A percentile compares a stretch with the other conserved stretches of the same genome.
Conservation (phyloP, 345 rosid genomes). For the Barbarea vulgaris region DNA sequence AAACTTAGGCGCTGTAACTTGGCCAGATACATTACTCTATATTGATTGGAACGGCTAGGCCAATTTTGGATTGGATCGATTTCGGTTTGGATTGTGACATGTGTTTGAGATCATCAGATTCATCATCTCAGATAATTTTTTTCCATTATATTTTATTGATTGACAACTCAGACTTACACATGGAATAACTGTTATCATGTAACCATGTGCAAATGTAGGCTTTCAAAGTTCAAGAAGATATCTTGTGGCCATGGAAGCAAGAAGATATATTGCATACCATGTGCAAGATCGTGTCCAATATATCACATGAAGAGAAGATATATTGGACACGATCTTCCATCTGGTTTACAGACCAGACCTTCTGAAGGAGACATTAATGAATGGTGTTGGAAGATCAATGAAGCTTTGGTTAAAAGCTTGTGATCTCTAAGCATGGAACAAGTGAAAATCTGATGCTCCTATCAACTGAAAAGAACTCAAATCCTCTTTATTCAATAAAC, state of each 20-base stretch:
- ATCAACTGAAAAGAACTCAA: slow-evolving; percentile 1
- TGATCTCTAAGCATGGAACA: slow-evolving; percentile 4
- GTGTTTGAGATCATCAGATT: neutral
- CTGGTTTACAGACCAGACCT: too few species aligned
- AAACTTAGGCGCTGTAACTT: neutral
- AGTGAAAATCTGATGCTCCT: neutral
- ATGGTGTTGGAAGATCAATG: neutral
- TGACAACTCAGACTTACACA: slow-evolving; percentile 6
- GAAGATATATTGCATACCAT: slow-evolving; percentile 48
- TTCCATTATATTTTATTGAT: slow-evolving; percentile 24
- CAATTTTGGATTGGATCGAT: neutral
- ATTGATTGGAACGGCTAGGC: neutral
- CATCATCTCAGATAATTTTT: neutral
- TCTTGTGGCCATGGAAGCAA: slow-evolving; percentile 70
- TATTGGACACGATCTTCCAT: too few species aligned
- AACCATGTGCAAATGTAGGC: neutral
- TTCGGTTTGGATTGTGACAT: neutral
- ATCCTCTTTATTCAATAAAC: slow-evolving; percentile 25
- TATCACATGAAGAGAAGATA: too few species aligned
- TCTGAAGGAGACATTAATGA: neutral
- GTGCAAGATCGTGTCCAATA: neutral
- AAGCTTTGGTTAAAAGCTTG: too few species aligned
- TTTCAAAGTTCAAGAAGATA: slow-evolving; percentile 60
- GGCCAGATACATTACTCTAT: neutral
- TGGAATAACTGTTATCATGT: slow-evolving; percentile 14